Base-by-base conservation (phyloP, 2,329 filamentous ascomycete species). In the Dactylella cylindrospora region DNA sequence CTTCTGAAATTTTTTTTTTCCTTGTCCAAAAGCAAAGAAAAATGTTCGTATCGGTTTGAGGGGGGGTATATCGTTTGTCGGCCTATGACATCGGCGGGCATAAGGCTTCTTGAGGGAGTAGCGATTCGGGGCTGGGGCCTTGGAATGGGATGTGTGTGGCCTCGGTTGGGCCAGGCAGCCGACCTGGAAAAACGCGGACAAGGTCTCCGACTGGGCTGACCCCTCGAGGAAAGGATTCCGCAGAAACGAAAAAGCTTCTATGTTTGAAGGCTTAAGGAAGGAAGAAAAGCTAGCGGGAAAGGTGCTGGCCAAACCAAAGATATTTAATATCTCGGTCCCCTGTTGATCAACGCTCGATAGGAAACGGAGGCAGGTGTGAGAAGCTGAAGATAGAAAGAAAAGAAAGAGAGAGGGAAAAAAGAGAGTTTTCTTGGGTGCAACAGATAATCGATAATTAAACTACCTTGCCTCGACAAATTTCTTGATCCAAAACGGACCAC, bases 131-230 rank as follows among this genome's bases (percentile, higher is more conserved):
- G 35, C 26, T 29, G 53, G 38, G 36, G 35, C 39, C 49, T 44
- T 25, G 57, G 45, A 51, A 25, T 36, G 29, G 15, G 10, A n/a
- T 19, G 29, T 20, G 54, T 62, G 57, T n/a, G 57, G 57, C 57
- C 57, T 49, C 50, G 55, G 49, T 53, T 36, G 36, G 53, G 39
- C 41, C 41, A 62, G 57, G 57, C 57, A 49, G 43, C 40, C 49
- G 46, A 46, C 29, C 43, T 40, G 28, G 41, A 20, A 38, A 50
- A 17, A 45, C 17, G 25, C 17, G 35, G 23, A 45, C 41, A 36
- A 41, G 54, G 54, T 38, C 33, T 35, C 20, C 31, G 40, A 46
- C 41, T 33, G 49, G 57, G 55, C 41, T 39, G 41, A 49, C 57
- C 57, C n/a, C 43, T 62, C 49, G 35, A 54, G 38, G 17, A 22